Conservation (phyloP, 192 early-diverging fungal species). For the Backusella sp. region DNA sequence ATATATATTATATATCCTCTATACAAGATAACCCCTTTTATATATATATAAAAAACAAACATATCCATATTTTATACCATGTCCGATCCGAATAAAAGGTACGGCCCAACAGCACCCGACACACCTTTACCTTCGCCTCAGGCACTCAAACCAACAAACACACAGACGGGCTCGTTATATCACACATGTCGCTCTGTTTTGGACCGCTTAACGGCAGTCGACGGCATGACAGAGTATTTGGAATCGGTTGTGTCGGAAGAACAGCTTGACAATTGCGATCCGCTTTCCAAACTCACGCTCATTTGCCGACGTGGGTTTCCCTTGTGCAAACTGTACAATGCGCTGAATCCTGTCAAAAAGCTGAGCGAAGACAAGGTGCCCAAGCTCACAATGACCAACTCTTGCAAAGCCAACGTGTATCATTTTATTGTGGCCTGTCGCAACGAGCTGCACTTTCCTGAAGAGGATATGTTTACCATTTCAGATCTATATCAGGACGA, state of each 20-base stretch:
- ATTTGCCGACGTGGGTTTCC: slow-evolving; percentile 72
- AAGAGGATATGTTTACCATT: slow-evolving; percentile 83
- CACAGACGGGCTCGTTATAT: slow-evolving; percentile 55
- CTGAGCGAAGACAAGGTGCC: slow-evolving; percentile 49
- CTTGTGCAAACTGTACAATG: slow-evolving; percentile 73
- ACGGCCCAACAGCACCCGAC: not conserved
- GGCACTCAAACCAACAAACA: slow-evolving; percentile 5
- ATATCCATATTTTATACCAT: slow-evolving; percentile 1
- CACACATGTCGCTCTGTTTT: slow-evolving; percentile 68
- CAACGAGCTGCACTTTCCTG: slow-evolving; percentile 64
- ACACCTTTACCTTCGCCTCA: slow-evolving; percentile 8
- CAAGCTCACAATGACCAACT: slow-evolving; percentile 56
- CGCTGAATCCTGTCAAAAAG: slow-evolving; percentile 58
- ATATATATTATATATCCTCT: not conserved
- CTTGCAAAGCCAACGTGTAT: slow-evolving; percentile 84
- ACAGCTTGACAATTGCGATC: slow-evolving; percentile 35
- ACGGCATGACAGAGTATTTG: slow-evolving; percentile 65
- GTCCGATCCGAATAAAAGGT: slow-evolving; percentile 5
- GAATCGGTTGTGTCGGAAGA: slow-evolving; percentile 21
- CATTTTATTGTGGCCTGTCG: slow-evolving; percentile 87
- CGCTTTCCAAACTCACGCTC: slow-evolving; percentile 68
- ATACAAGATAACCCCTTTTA: slow-evolving; percentile 12
- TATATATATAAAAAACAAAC: not conserved
- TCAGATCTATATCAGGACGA: slow-evolving; percentile 92
- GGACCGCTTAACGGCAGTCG: slow-evolving; percentile 66